phyloP scores from a whole-genome alignment of 177 flowering plant species.

The Vitis hybrid region DNA sequence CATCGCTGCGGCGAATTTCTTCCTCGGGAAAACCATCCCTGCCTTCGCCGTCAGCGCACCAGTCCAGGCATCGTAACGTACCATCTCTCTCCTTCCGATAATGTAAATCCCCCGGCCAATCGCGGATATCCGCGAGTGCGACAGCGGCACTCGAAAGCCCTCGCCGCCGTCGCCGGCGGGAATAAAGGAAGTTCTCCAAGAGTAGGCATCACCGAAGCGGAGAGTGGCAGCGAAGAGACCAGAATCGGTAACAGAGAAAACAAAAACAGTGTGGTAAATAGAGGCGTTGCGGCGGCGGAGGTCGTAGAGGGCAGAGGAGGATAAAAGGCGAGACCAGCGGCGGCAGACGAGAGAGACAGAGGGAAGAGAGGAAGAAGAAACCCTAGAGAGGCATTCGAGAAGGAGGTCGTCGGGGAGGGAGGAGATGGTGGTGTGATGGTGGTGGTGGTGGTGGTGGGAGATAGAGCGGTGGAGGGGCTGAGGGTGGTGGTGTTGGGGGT shows the following conservation, averaged over 20 bases:
- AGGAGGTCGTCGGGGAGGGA: conserved; percentile 79
- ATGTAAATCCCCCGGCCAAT: conserved; percentile 55
- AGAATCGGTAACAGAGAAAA: conserved; percentile 11
- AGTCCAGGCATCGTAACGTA: conserved; percentile 68
- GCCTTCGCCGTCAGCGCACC: conserved; percentile 28
- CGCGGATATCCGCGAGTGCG: conserved; percentile 48
- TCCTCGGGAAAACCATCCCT: conserved; percentile 52
- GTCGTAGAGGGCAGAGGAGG: conserved; percentile 44
- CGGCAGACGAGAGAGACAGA: conserved; percentile 67
- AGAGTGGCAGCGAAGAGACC: conserved; percentile 40
- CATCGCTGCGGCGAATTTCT: conserved; percentile 71
- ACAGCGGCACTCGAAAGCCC: conserved; percentile 16
- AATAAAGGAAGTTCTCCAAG: conserved; percentile 40
- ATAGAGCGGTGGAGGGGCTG: conserved; percentile 16
- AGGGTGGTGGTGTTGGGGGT: conserved; percentile 35
- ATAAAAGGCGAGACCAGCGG: conserved; percentile 58
- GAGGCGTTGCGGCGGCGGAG: conserved; percentile 58
- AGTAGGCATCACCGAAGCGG: conserved; percentile 17
- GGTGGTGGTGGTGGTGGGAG: conserved; percentile 12
- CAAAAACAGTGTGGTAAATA: neutral
- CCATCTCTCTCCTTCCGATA: conserved; percentile 35
- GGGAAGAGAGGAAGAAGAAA: conserved; percentile 59
- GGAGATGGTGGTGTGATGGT: conserved; percentile 23
- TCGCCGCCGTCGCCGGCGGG: conserved; percentile 6
- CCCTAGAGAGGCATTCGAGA: conserved; percentile 71